Base-by-base conservation (phyloP, 2,329 filamentous ascomycete genomes). In the Pezizomycotina sp. region DNA sequence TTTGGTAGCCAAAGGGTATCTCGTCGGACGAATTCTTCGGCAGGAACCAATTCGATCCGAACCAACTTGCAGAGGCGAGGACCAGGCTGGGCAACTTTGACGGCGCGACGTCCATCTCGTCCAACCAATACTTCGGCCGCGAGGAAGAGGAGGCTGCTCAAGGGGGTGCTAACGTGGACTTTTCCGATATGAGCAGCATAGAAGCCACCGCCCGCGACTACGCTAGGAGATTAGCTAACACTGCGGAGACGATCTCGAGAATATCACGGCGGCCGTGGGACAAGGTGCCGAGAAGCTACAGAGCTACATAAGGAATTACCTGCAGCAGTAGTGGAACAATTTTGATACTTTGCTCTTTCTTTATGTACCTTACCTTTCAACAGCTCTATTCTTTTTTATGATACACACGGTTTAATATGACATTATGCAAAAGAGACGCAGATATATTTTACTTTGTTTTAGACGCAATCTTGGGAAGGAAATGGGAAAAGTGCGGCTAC, bases 11-110 rank as follows among this genome's bases (percentile, higher is more conserved):
- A 98, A 58, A 95, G 65, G 80, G 80, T 50, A 98, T 98, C 49
- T 93, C 83, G 0, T 93, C 84, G 0, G 89, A 98, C 57, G 89
- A 98, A 56, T 98, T 92, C 66, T 98, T 98, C 55, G 83, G 86
- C 52, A 86, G 89, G 56, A 81, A 83, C 34, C 62, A 69, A 36
- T 95, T 75, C 58, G 84, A 98, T 55, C 74, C 84, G 23, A 66
- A 66, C 36, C 71, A 77, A 6, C 77, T 89, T 55, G 66, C 73
- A 33, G 86, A 93, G 62, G 86, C 89, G 50, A 92, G 92, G 63
- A 66, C 68, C 15, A 73, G 89, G 25, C 69, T 98, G 35, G 76
- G 82, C 62, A 80, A 83, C 29, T 98, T 98, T 54, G 86, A 95
- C 59, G 83, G 89, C 27, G 84, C 89, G 7, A 76, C 74, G 1